A percentile compares a stretch with the other conserved stretches of the same genome.
phyloP scores from a whole-genome alignment of 169 alveolate genomes.

The Cryptosporidium meleagridis region DNA sequence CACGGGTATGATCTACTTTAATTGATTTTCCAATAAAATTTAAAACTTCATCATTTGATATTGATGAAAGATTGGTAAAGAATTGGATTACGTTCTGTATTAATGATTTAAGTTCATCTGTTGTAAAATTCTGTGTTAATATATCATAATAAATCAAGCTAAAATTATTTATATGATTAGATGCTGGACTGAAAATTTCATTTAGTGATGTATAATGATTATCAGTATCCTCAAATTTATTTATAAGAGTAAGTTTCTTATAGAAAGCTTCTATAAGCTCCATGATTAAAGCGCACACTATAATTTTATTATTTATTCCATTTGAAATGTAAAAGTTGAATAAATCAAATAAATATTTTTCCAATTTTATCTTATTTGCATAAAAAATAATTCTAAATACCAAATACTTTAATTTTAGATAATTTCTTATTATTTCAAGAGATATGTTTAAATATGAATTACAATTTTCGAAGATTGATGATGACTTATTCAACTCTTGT shows the following conservation, averaged over 20 bases:
- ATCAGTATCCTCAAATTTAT: background rate
- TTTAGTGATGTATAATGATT: background rate
- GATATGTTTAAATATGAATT: background rate
- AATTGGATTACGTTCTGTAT: background rate
- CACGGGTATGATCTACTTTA: background rate
- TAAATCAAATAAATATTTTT: background rate
- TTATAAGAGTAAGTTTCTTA: background rate
- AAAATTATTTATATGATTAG: background rate
- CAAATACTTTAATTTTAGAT: constrained; percentile 3
- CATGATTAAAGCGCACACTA: too few species aligned
- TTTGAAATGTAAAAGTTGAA: background rate
- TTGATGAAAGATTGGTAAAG: background rate
- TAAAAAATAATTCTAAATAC: background rate
- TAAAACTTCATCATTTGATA: background rate
- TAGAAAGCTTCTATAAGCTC: background rate
- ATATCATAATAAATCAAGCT: background rate
- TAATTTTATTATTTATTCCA: background rate
- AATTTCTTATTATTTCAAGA: background rate
- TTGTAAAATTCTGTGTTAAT: background rate
- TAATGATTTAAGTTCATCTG: background rate
- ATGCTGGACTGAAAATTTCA: background rate
- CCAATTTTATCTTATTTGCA: background rate
- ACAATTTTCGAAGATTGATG: background rate
- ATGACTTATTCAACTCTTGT: background rate
- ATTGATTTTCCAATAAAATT: background rate